A percentile compares a stretch with the other conserved stretches of the same genome.
phyloP scores from a whole-genome alignment of 2,329 filamentous ascomycete genomes.

The Emmonsiellopsis sp. region DNA sequence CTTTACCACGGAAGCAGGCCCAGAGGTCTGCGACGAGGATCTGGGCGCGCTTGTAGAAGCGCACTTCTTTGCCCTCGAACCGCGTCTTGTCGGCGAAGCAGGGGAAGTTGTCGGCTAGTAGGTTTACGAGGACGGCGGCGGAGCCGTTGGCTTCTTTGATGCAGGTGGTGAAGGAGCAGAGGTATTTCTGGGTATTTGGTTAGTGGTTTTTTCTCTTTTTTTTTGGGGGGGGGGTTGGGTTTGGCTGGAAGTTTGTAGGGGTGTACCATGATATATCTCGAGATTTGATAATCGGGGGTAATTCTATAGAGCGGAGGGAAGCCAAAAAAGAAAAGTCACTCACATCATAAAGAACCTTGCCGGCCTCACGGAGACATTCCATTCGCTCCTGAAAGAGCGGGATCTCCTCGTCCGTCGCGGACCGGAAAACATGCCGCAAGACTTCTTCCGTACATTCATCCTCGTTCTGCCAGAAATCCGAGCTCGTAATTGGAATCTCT shows the following conservation, averaged over 20 bases:
- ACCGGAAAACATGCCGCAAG: constrained; percentile 71
- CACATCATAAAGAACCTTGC: constrained; percentile 68
- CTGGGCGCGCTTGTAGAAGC: constrained; percentile 87
- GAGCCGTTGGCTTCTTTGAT: constrained; percentile 67
- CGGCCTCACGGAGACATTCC: constrained; percentile 71
- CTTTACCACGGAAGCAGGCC: constrained; percentile 82
- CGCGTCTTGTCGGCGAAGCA: constrained; percentile 76
- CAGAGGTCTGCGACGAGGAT: constrained; percentile 93
- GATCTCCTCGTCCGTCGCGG: constrained; percentile 75
- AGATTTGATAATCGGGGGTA: not conserved
- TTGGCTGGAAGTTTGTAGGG: no score
- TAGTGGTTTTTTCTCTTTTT: not conserved
- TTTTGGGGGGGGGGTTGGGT: no score
- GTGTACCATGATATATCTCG: no score
- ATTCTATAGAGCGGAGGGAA: not conserved
- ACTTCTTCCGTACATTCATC: constrained; percentile 65
- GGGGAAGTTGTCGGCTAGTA: constrained; percentile 69
- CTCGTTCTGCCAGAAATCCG: constrained; percentile 75
- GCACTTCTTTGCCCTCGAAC: constrained; percentile 66
- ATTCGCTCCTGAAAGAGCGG: constrained; percentile 73
- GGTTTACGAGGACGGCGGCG: constrained; percentile 74
- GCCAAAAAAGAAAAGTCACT: constrained; percentile 9
- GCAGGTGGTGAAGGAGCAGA: constrained; percentile 63
- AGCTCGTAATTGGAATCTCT: constrained; percentile 82
- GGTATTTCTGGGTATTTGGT: constrained; percentile 51